These are phyloP conservation scores for Auriscalpium orientale DNA, from an alignment of 768 basidiomycete genomes.

Conservation along the genomic window DNA sequence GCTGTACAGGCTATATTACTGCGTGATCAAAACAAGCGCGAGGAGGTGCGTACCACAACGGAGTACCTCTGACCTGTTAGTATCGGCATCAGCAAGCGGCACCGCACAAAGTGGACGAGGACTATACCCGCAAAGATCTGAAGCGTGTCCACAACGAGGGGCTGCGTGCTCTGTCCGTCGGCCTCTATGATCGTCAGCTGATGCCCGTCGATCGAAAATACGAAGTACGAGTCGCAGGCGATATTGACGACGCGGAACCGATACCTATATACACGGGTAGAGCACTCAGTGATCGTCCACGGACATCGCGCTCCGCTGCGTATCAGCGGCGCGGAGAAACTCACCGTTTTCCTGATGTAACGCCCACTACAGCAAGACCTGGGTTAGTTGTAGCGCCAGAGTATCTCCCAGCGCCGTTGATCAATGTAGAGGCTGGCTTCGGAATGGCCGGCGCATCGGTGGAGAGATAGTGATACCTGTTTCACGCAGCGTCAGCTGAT, in stretches of 20 bases:
- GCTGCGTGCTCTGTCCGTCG: conserved; percentile 17
- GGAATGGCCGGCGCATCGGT: conserved; percentile 15
- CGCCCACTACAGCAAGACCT: conserved; percentile 37
- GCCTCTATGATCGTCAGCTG: conserved; percentile 23
- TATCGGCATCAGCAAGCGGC: too few relatives aligned
- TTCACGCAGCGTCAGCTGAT: neutral
- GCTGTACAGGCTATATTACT: conserved; percentile 5
- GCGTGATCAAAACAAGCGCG: neutral
- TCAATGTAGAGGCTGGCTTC: conserved; percentile 31
- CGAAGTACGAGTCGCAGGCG: conserved; percentile 34
- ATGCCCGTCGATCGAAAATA: conserved; percentile 22
- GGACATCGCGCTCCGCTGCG: neutral
- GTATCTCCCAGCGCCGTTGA: conserved; percentile 45
- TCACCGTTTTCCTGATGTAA: conserved; percentile 23
- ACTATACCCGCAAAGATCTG: conserved; percentile 16
- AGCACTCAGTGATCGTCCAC: neutral
- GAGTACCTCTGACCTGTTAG: neutral
- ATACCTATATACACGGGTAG: conserved; percentile 21
- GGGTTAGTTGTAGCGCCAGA: conserved; percentile 28
- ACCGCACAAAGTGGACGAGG: neutral
- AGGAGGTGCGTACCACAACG: neutral
- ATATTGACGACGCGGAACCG: conserved; percentile 46
- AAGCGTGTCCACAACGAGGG: conserved; percentile 18
- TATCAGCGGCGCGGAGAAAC: too few relatives aligned
- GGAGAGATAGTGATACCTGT: conserved; percentile 30